phyloP scores from a whole-genome alignment of 192 early-diverging fungal species.

The Chytriomyces hyalinus region DNA sequence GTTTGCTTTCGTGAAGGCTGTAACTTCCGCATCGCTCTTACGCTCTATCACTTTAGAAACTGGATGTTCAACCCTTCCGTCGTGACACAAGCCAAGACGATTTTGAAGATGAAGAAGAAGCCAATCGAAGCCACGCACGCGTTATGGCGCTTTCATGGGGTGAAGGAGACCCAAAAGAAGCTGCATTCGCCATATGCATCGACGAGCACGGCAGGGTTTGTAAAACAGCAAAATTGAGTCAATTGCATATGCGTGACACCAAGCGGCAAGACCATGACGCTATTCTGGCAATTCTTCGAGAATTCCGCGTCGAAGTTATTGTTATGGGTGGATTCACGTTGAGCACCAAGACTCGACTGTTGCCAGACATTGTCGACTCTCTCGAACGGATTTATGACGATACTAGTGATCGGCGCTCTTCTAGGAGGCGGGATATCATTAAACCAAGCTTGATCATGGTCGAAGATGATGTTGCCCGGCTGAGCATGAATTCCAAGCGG shows the following conservation, averaged over 20 bases:
- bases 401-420: constrained; percentile 4
- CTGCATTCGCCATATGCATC: constrained; percentile 70
- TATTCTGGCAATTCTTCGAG: constrained; percentile 64
- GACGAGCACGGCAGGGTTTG: constrained; percentile 76
- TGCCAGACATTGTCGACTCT: constrained; percentile 66
- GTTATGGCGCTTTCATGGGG: constrained; percentile 77
- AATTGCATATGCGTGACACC: constrained; percentile 36
- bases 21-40: neutral
- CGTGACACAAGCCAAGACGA: constrained; percentile 46
- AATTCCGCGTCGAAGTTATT: constrained; percentile 74
- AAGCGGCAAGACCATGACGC: constrained; percentile 42
- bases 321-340: constrained; percentile 81
- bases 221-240: constrained; percentile 68
- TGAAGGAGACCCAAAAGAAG: constrained; percentile 62
- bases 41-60: constrained; percentile 51
- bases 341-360: constrained; percentile 71
- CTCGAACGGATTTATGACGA: constrained; percentile 27
- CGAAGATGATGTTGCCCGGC: constrained; percentile 85
- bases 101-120: constrained; percentile 36
- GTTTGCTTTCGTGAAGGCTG: constrained; percentile 19
- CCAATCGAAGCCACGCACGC: constrained; percentile 53
- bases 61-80: constrained; percentile 66
- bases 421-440: neutral
- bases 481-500: constrained; percentile 80
- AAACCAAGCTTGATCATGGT: constrained; percentile 65